Evolutionary conservation across 2,329 filamentous ascomycete species (phyloP), one percentile per base, ranked within the genome.

Genomic region (Aspergillus quadrilineatus): DNA sequence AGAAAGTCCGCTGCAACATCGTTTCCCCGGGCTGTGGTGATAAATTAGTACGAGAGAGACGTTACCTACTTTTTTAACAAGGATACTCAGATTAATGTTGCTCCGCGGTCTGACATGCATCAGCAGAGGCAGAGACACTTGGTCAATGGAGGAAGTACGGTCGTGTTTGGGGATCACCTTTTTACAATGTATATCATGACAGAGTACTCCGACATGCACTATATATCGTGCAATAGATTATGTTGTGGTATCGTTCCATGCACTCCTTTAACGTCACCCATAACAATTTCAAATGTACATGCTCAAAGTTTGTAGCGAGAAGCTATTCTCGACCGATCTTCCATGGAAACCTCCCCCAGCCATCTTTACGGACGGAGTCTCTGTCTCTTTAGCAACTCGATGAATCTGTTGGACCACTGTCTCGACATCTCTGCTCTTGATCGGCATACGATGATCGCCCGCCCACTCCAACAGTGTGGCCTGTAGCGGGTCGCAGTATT

Each of bases 381-480:
- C 41, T 43, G 41, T 22, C 17, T 15, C n/a, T 26, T 15, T 22
- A 7, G 41, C 41, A 8, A 43, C n/a, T 5, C 17, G n/a, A 15
- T 26, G 41, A 12, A 43, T 43, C 17, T 22, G 41, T 26, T 43
- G 41, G 1, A 50, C 53, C 28, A 51, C 34, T 4, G 32, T 12
- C 26, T 26, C 14, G n/a, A 91, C 86, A 70, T 92, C 88, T 34
- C 71, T 74, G 26, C 74, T 77, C 76, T 88, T 89, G 58, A 92
- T 80, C 1, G 89, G 87, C 49, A 92, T 77, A 7, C 89, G 75
- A 69, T 93, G 89, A 1, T 79, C 80, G 0, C 88, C 89, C 55
- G 89, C 82, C 89, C 89, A 92, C 70, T 91, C 87, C 45, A 91
- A 58, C 39, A 72, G 78, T 4, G 80, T 75, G 3, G 75, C 82